Percentiles rank a stretch among this genome's conserved stretches.
phyloP scores from a whole-genome alignment of 2,329 filamentous ascomycete genomes.

The Alternaria brassicicola region DNA sequence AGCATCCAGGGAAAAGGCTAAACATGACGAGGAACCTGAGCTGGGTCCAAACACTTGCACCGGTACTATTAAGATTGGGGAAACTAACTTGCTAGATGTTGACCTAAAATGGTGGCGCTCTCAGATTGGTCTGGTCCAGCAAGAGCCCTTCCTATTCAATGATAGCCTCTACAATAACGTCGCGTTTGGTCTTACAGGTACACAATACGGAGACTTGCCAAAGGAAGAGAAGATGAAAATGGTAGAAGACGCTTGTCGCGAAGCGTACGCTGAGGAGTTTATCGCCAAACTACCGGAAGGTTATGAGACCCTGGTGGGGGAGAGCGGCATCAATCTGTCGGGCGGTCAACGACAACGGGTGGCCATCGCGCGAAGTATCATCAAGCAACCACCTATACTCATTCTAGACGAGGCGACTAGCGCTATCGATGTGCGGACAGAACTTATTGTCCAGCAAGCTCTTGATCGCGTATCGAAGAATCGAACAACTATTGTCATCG shows the following conservation, averaged over 20 bases:
- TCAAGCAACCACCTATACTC: constrained; percentile 69
- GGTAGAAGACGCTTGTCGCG: constrained; percentile 51
- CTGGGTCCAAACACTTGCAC: constrained; percentile 42
- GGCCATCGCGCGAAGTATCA: constrained; percentile 73
- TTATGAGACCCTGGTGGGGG: constrained; percentile 77
- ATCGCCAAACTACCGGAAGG: constrained; percentile 56
- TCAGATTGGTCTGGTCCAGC: constrained; percentile 53
- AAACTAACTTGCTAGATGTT: constrained; percentile 34
- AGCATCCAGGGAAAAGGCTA: neutral
- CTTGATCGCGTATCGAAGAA: constrained; percentile 65
- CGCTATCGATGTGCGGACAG: constrained; percentile 64
- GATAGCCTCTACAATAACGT: constrained; percentile 50
- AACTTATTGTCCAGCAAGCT: constrained; percentile 62
- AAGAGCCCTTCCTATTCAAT: constrained; percentile 52
- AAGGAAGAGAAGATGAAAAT: constrained; percentile 64
- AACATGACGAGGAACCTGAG: constrained; percentile 20
- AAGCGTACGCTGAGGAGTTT: constrained; percentile 49
- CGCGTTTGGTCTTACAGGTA: constrained; percentile 48
- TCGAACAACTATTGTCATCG: constrained; percentile 78
- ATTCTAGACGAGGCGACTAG: constrained; percentile 80
- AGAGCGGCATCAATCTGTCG: constrained; percentile 77
- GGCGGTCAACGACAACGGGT: constrained; percentile 87
- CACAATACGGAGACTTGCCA: constrained; percentile 57
- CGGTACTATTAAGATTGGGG: constrained; percentile 39
- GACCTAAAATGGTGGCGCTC: constrained; percentile 54